Base-by-base conservation (phyloP, 768 basidiomycete species). In the Gyrodon lividus region DNA sequence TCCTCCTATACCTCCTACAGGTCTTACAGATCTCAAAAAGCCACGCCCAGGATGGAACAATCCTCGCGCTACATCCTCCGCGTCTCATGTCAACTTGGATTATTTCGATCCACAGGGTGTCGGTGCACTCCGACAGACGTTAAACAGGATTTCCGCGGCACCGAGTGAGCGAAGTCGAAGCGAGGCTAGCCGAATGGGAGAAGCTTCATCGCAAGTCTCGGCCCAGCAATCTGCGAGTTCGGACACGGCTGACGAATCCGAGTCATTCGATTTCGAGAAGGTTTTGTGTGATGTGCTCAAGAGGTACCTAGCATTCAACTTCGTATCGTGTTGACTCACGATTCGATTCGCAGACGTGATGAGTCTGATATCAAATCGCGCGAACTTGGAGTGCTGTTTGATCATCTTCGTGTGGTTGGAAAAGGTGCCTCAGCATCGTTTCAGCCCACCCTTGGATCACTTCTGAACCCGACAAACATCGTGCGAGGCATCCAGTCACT, bases 391-490 rank as follows among this genome's bases (percentile, higher is more conserved):
- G 83, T 88, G 10, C 55, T 75, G 38, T 87, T 88, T 53, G 63
- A 79, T 46, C 68, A 81, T 30, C 74, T 89, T 16, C 72, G 71
- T 0, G 87, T 88, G 6, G 72, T 79, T 20, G 87, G 85, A 2
- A 58, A 82, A 6, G 84, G 84, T 5, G 69, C 81, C 1, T 68
- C 79, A 0, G 80, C 80, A 0, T 77, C 76, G 7, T 76, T 76
- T 46, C 81, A 83, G 54, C 59, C 75, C 0, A 89, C 84, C 0
- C 63, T 93, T 4, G 82, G 80, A n/a, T 84, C 84, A 22, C 61
- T 77, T 3, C 71, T 89, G 41, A 81, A 87, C 63, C 82, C 81
- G 0, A 41, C 72, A 19, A 65, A 77, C 31, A 61, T 82, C 9
- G 4, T 79, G 3, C 66, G 71, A 26, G 67, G 62, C 5, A 58